A percentile compares a stretch with the other conserved stretches of the same genome.
These are phyloP conservation scores for Scedosporium aurantiacum DNA, from an alignment of 2,329 filamentous ascomycete genomes.

Conservation along the genomic window DNA sequence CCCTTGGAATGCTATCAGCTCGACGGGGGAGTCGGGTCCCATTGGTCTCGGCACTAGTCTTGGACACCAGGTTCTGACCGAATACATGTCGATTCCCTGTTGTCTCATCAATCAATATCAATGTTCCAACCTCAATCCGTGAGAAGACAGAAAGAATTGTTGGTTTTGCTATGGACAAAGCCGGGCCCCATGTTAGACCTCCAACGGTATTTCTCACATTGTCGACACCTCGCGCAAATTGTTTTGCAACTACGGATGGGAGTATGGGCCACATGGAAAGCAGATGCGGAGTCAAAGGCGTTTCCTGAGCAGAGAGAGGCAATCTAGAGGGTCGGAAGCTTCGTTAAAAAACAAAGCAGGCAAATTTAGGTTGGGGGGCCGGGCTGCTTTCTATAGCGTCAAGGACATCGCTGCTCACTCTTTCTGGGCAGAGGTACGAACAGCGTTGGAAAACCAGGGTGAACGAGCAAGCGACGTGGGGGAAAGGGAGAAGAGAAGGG, in stretches of 20 bases:
- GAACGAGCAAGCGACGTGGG: too few relatives aligned
- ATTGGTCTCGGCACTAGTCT: slow-evolving; percentile 23
- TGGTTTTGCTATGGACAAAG: slow-evolving; percentile 32
- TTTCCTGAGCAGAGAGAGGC: not conserved
- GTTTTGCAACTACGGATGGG: slow-evolving; percentile 21
- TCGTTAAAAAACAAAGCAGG: not conserved
- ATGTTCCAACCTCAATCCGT: slow-evolving; percentile 34
- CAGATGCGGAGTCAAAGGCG: not conserved
- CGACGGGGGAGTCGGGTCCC: slow-evolving; percentile 22
- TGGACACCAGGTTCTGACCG: slow-evolving; percentile 31
- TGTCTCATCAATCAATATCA: slow-evolving; percentile 36
- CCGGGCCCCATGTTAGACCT: slow-evolving; percentile 35
- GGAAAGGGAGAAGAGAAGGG: too few relatives aligned
- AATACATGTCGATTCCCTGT: slow-evolving; percentile 29
- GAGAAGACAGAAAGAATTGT: slow-evolving; percentile 33
- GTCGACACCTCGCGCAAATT: slow-evolving; percentile 27
- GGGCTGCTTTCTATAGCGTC: too few relatives aligned
- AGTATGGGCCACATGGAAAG: not conserved
- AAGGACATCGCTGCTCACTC: too few relatives aligned
- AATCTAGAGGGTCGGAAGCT: not conserved
- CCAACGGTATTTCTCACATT: slow-evolving; percentile 30
- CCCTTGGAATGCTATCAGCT: slow-evolving; percentile 25
- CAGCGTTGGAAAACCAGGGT: too few relatives aligned
- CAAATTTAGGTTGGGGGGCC: too few relatives aligned
- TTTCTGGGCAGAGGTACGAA: too few relatives aligned